phyloP scores from a whole-genome alignment of 441 rosid species.

The Geranium incanum region DNA sequence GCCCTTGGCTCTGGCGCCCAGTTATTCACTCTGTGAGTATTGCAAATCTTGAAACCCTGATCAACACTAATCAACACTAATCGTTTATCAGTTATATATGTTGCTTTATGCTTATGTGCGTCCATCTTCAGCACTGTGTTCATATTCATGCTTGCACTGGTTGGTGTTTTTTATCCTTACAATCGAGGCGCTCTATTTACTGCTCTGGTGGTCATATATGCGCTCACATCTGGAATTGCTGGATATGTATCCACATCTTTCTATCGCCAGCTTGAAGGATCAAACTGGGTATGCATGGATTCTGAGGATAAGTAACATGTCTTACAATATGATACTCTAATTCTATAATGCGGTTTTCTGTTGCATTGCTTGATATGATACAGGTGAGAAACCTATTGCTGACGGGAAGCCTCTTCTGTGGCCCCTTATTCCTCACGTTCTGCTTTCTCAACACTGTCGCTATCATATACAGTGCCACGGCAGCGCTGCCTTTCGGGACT shows the following conservation, averaged over 20 bases:
- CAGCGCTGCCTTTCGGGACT: too few species aligned
- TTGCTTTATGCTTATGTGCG: background rate
- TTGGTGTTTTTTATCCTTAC: background rate
- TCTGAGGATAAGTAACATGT: background rate
- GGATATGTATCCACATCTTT: background rate
- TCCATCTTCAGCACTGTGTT: background rate
- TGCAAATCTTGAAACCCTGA: background rate
- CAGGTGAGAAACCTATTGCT: too few species aligned
- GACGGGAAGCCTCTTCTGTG: too few species aligned
- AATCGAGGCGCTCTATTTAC: slow-evolving; percentile 1
- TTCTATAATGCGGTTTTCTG: too few species aligned
- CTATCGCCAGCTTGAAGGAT: background rate
- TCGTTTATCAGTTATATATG: background rate
- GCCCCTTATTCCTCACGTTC: background rate
- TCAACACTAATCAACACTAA: background rate
- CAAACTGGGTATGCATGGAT: slow-evolving; percentile 1
- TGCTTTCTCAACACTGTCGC: background rate
- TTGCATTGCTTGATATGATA: too few species aligned
- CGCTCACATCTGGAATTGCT: too few species aligned
- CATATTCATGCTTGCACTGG: background rate
- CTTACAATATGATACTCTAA: background rate
- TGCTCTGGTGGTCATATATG: background rate
- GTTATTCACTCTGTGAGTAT: background rate
- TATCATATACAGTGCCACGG: too few species aligned
- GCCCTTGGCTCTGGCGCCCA: slow-evolving; percentile 4